Conservation (phyloP, 805 yeast genomes). For the Starmerella apicola region DNA sequence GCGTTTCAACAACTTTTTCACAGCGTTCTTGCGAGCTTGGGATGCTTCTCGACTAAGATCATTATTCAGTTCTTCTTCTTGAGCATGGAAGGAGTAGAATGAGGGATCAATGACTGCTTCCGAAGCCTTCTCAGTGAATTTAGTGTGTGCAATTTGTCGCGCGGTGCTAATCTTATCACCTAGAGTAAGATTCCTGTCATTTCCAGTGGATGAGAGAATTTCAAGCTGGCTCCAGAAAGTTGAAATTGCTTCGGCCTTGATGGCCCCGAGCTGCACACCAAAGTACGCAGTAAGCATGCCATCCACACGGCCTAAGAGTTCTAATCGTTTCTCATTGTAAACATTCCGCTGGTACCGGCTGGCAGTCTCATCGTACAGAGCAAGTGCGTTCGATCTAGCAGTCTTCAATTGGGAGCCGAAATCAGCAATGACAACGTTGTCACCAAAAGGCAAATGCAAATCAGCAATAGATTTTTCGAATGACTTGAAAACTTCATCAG, state of each 20-base stretch:
- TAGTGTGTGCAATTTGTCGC: slow-evolving; percentile 15
- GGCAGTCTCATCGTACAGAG: slow-evolving; percentile 55
- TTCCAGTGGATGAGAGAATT: slow-evolving; percentile 5
- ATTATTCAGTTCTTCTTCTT: slow-evolving; percentile 21
- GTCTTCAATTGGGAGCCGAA: slow-evolving; percentile 30
- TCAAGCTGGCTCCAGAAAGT: slow-evolving; percentile 18
- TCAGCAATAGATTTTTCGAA: slow-evolving; percentile 32
- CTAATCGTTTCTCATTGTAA: slow-evolving; percentile 47
- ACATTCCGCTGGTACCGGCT: slow-evolving; percentile 59
- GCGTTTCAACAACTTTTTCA: slow-evolving; percentile 30
- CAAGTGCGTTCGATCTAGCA: slow-evolving; percentile 38
- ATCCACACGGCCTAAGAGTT: slow-evolving; percentile 40
- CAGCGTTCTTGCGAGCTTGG: slow-evolving; percentile 23
- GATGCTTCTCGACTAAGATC: slow-evolving; percentile 29
- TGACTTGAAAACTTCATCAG: slow-evolving; percentile 38
- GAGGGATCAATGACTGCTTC: slow-evolving; percentile 28
- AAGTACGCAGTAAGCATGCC: slow-evolving; percentile 31
- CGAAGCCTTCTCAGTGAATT: slow-evolving; percentile 28
- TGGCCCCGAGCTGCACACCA: slow-evolving; percentile 30
- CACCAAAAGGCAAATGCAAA: slow-evolving; percentile 22
- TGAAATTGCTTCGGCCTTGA: slow-evolving; percentile 29
- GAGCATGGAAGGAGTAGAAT: slow-evolving; percentile 20
- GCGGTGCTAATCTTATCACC: slow-evolving; percentile 24
- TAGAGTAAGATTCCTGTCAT: slow-evolving; percentile 14
- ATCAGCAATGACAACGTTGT: slow-evolving; percentile 11